Conservation (phyloP, 1,284 basidiomycete genomes). For the Pyrrhoderma lamaoense region DNA sequence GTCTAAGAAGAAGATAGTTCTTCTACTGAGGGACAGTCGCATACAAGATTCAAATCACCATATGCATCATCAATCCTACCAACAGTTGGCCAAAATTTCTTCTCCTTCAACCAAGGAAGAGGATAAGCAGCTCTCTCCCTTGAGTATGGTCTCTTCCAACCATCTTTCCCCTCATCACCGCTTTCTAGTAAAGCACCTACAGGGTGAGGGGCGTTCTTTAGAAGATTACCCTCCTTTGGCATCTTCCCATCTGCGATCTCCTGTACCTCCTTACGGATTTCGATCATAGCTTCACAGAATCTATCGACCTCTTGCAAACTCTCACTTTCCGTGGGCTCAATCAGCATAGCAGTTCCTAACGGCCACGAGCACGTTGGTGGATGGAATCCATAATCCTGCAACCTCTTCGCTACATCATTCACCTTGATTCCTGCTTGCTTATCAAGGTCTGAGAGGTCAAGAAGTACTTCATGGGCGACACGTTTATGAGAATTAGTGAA, state of each 20-base stretch:
- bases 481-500: conserved; percentile 88
- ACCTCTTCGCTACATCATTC: conserved; percentile 90
- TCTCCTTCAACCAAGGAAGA: conserved; percentile 66
- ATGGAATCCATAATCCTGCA: conserved; percentile 89
- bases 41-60: conserved; percentile 80
- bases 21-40: conserved; percentile 86
- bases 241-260: conserved; percentile 83
- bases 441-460: conserved; percentile 94
- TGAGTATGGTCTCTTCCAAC: conserved; percentile 91
- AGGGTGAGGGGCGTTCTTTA: conserved; percentile 94
- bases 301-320: conserved; percentile 85
- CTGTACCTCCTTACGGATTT: conserved; percentile 87
- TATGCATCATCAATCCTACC: conserved; percentile 87
- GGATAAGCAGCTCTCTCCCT: conserved; percentile 84
- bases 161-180: conserved; percentile 78
- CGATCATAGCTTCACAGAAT: conserved; percentile 96
- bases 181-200: conserved; percentile 63
- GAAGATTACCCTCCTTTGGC: conserved; percentile 80
- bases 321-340: conserved; percentile 94
- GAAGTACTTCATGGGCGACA: conserved; percentile 92
- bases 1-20: no score
- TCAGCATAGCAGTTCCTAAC: conserved; percentile 88
- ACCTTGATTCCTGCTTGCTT: conserved; percentile 86
- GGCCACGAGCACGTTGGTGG: conserved; percentile 94
- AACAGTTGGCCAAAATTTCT: conserved; percentile 93